A percentile compares a stretch with the other conserved stretches of the same genome.
Conservation (phyloP, 2,329 filamentous ascomycete species). For the Fusarium brevicatenulatum region DNA sequence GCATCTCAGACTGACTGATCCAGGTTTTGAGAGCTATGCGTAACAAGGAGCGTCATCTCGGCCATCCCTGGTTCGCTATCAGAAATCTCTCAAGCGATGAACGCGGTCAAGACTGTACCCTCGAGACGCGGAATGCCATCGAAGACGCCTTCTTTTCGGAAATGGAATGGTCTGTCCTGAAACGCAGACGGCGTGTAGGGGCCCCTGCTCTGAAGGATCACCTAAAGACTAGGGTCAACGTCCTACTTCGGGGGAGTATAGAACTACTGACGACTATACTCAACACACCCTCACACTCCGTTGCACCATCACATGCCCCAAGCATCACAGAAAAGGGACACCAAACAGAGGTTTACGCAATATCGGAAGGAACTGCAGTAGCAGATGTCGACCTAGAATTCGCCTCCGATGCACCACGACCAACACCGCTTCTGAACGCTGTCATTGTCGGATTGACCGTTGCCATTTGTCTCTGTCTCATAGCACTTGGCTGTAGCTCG, state of each 20-base stretch:
- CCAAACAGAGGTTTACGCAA: background rate
- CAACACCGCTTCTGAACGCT: background rate
- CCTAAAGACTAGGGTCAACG: background rate
- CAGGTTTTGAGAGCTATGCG: background rate
- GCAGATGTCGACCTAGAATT: background rate
- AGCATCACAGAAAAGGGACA: background rate
- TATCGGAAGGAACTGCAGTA: background rate
- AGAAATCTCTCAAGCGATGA: background rate
- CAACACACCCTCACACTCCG: background rate
- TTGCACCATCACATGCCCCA: background rate
- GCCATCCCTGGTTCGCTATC: background rate
- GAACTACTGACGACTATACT: background rate
- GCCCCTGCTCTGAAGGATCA: background rate
- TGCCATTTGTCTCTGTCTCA: background rate
- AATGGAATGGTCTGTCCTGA: background rate
- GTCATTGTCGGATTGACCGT: background rate
- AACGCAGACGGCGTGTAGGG: background rate
- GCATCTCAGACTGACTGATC: background rate
- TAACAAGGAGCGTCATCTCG: background rate
- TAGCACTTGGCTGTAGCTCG: background rate
- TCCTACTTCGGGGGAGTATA: background rate
- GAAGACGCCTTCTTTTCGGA: background rate
- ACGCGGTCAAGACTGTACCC: background rate
- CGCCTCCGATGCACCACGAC: background rate
- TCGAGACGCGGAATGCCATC: background rate